Evolutionary conservation across 73 alveolate species (phyloP).

Genomic region (Paramecium biaurelia): DNA sequence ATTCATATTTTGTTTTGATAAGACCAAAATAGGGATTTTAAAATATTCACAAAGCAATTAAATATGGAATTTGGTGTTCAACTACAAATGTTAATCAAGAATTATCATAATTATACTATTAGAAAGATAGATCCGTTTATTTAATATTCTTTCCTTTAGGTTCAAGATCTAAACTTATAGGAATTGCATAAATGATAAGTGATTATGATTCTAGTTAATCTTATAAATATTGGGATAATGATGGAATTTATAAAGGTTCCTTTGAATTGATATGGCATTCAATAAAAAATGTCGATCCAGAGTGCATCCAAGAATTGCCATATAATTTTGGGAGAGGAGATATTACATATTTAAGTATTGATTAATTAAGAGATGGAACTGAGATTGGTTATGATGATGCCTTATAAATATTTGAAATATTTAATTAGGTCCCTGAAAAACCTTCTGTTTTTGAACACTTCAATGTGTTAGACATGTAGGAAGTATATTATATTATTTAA

Average conservation of each 20-base stretch:
- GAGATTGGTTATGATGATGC: not conserved
- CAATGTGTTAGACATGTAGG: not conserved
- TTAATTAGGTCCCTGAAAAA: not conserved
- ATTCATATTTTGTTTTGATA: not conserved
- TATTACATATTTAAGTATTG: not conserved
- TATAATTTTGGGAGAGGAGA: not conserved
- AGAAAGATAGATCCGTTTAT: not conserved
- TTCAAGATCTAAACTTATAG: not conserved
- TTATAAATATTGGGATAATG: constrained; percentile 28
- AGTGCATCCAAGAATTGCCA: not conserved
- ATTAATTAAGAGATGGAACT: not conserved
- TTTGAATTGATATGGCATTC: constrained; percentile 4
- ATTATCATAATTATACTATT: not conserved
- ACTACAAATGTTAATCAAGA: not conserved
- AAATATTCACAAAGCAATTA: constrained; percentile 19
- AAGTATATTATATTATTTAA: not conserved
- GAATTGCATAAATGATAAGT: not conserved
- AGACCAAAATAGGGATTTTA: constrained; percentile 10
- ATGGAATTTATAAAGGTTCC: not conserved
- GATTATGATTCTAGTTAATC: not conserved
- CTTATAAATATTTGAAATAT: not conserved
- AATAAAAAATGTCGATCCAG: not conserved
- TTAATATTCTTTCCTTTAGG: not conserved
- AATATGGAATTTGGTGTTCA: constrained; percentile 37
- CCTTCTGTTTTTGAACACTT: not conserved